These are phyloP conservation scores for Linnemannia zychae DNA, from an alignment of 192 early-diverging fungal species.

Conservation along the genomic window DNA sequence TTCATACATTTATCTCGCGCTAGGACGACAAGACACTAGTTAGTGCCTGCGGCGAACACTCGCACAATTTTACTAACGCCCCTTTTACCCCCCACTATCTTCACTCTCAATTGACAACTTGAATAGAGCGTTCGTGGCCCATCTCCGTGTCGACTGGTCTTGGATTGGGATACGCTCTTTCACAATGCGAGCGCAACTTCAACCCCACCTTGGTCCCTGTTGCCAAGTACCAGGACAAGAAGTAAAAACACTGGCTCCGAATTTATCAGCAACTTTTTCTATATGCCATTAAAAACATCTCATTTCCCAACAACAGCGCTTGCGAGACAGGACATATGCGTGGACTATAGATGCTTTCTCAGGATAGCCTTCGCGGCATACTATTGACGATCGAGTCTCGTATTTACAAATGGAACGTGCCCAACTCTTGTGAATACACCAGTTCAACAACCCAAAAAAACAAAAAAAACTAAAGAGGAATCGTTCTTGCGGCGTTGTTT, in stretches of 20 bases:
- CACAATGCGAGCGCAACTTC: slow-evolving; percentile 80
- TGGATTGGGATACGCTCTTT: slow-evolving; percentile 86
- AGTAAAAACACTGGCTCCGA: slow-evolving; percentile 5
- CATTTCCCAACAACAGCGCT: neutral
- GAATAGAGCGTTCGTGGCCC: slow-evolving; percentile 85
- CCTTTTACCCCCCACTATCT: too few relatives aligned
- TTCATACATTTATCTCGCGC: neutral
- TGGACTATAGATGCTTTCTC: neutral
- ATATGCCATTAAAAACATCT: slow-evolving; percentile 2
- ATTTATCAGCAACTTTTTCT: neutral
- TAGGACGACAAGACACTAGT: neutral
- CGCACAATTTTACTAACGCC: neutral
- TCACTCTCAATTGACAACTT: too few relatives aligned
- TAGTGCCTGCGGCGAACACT: neutral
- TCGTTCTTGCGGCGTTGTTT: too few relatives aligned
- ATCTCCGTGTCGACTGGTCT: slow-evolving; percentile 86
- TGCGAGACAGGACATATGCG: neutral
- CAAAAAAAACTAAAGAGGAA: too few relatives aligned
- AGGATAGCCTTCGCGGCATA: neutral
- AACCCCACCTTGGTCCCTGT: slow-evolving; percentile 67
- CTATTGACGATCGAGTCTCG: neutral
- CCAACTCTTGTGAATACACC: too few relatives aligned
- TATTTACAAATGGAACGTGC: neutral
- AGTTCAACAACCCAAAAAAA: too few relatives aligned
- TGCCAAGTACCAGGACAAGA: slow-evolving; percentile 62